Conservation (phyloP, 2,329 filamentous ascomycete species). For the Neofusicoccum sp. region DNA sequence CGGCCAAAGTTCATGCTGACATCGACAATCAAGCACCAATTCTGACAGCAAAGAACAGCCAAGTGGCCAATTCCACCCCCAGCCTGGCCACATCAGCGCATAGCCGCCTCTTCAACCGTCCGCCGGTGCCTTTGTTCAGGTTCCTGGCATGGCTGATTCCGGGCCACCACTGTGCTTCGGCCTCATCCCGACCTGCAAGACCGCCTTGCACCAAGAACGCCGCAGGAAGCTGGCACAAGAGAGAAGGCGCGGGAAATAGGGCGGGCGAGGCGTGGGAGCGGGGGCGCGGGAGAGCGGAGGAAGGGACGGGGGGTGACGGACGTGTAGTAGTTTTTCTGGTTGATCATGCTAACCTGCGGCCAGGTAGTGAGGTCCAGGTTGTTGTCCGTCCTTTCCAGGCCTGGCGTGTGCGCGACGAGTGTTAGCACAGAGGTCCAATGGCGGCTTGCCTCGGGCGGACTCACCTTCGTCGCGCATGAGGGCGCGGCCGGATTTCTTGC, state of each 20-base stretch:
- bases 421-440: slow-evolving; percentile 2
- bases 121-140: too few relatives aligned
- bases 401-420: slow-evolving; percentile 51
- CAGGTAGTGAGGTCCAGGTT: slow-evolving; percentile 94
- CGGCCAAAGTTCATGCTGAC: neutral
- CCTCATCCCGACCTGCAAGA: too few relatives aligned
- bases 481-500: slow-evolving; percentile 66
- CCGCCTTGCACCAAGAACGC: too few relatives aligned
- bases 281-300: neutral
- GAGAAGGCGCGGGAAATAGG: neutral
- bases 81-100: too few relatives aligned
- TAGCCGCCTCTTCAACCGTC: too few relatives aligned
- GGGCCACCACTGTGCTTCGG: too few relatives aligned
- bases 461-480: slow-evolving; percentile 62
- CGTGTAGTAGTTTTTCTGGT: slow-evolving; percentile 99
- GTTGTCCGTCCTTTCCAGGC: slow-evolving; percentile 95
- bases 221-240: too few relatives aligned
- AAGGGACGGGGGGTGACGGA: slow-evolving; percentile 47
- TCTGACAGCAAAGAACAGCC: too few relatives aligned
- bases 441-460: slow-evolving; percentile 4
- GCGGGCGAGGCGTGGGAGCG: neutral
- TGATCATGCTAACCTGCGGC: slow-evolving; percentile 91
- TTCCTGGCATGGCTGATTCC: too few relatives aligned
- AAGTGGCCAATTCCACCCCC: too few relatives aligned
- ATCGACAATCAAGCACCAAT: too few relatives aligned